Base-by-base conservation (phyloP, 192 early-diverging fungal genomes). In the Rhizophagus clarus region DNA sequence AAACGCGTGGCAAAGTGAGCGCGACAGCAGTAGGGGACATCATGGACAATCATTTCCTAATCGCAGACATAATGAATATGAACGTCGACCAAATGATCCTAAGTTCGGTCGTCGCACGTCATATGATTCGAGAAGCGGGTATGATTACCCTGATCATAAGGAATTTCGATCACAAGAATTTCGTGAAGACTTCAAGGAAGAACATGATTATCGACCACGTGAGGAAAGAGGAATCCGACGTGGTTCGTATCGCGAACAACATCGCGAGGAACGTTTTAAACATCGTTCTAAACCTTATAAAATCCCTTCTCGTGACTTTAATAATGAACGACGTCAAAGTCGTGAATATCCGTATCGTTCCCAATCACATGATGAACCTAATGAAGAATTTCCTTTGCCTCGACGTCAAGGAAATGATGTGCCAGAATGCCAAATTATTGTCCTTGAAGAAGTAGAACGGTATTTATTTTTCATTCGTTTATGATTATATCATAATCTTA, bases 361-460 rank as follows among this genome's bases (percentile, higher is more conserved):
- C n/a, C 67, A 71, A 61, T 61, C 66, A 60, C 77, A 79, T 40
- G 77, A 79, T 29, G 49, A 79, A 22, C 67, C 32, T 15, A 64
- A 81, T 61, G 80, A 81, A 20, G 80, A 81, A 29, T 81, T 81
- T 68, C 80, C 80, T 49, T 56, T 81, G 29, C 80, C 80, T n/a
- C 40, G 80, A 32, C 42, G 80, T 24, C 73, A 77, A 28, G 80
- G 80, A 28, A 77, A 24, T 31, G 80, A 81, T 32, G 74, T 81
- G 3, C 80, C 80, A 26, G 80, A 77, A 72, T 81, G 80, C 66
- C 80, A 81, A 69, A 77, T 81, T 26, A 77, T 81, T 63, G 80
- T 71, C 6, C 74, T 75, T 28, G 80, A 81, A 56, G 80, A 81
- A 64, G 51, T 78, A 32, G 80, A 81, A 20, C 60, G 80, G 80